Evolutionary conservation across 2,329 filamentous ascomycete species (phyloP), one percentile per base, ranked within the genome.

Genomic region (Neopestalotiopsis sp.): DNA sequence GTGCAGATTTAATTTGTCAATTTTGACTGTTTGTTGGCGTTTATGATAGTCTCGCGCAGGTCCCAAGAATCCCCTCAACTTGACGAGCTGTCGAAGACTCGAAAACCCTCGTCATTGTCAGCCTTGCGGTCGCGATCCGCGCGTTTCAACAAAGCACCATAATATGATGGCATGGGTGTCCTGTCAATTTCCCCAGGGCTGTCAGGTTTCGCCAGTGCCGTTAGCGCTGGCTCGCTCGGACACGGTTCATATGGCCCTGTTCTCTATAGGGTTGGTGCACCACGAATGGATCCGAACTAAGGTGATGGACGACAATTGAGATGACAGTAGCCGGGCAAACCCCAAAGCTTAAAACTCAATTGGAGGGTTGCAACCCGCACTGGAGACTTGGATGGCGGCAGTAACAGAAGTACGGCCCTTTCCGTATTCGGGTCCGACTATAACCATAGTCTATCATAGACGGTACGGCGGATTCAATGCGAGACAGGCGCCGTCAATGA

Each of bases 351-450:
- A 52, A 28, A 28, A 52, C 45, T 52, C 45, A 52, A 24, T 52
- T 52, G 45, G 45, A 52, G 45, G 45, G 34, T 38, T 38, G 34
- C 34, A 38, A 38, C 34, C 20, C 45, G 45, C 45, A 20, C 45
- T 38, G 45, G 45, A 52, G 45, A 38, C 45, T n/a, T 24, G 45
- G 45, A 20, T 20, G 45, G 45, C 45, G 45, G 45, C 45, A 7
- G 45, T 20, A 52, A 52, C 45, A 52, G 45, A 52, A 52, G 45
- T 52, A 52, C 45, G 45, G 45, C 45, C 45, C 45, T 52, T 52
- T 52, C 45, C 20, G 17, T 20, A 52, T 52, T 52, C 45, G 45
- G 45, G 20, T 17, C 45, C 45, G 45, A 52, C 45, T 52, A 52
- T 52, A n/a, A 52, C 20, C 24, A 52, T 20, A n/a, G 17, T 3